These are phyloP conservation scores for Hypoxylon perforatum DNA, from an alignment of 495 filamentous ascomycete genomes.

Conservation along the genomic window DNA sequence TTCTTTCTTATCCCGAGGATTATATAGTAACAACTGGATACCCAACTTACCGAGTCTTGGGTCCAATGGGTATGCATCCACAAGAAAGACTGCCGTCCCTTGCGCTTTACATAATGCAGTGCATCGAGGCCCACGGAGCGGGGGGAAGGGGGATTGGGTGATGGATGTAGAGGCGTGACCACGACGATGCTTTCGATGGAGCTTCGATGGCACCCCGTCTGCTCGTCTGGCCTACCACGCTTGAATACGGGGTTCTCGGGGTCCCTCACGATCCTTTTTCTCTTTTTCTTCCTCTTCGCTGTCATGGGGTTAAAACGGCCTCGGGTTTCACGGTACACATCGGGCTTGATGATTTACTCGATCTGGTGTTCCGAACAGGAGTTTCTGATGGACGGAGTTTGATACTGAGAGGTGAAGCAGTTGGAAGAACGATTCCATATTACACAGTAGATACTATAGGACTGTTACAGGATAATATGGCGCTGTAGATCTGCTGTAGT, in stretches of 20 bases:
- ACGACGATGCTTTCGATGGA: conserved; percentile 15
- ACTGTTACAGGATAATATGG: background rate
- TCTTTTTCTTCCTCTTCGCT: conserved; percentile 2
- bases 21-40: background rate
- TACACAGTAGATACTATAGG: too few species aligned
- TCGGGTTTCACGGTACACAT: conserved; percentile 10
- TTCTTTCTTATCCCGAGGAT: background rate
- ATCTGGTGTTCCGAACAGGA: conserved; percentile 5
- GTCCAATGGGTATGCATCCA: background rate
- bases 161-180: conserved; percentile 28
- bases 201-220: conserved; percentile 3
- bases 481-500: too few species aligned
- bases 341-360: background rate
- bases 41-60: background rate
- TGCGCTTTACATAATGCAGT: conserved; percentile 20
- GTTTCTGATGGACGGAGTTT: conserved; percentile 5
- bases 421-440: background rate
- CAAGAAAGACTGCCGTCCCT: conserved; percentile 16
- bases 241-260: conserved; percentile 7
- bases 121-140: conserved; percentile 27
- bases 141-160: conserved; percentile 1
- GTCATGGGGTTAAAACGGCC: conserved; percentile 21
- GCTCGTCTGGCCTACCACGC: conserved; percentile 14
- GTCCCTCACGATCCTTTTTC: background rate
- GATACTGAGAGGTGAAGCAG: conserved; percentile 14